A percentile compares a stretch with the other conserved stretches of the same genome.
Conservation (phyloP, 2,329 filamentous ascomycete genomes). For the Beauveria sp. region DNA sequence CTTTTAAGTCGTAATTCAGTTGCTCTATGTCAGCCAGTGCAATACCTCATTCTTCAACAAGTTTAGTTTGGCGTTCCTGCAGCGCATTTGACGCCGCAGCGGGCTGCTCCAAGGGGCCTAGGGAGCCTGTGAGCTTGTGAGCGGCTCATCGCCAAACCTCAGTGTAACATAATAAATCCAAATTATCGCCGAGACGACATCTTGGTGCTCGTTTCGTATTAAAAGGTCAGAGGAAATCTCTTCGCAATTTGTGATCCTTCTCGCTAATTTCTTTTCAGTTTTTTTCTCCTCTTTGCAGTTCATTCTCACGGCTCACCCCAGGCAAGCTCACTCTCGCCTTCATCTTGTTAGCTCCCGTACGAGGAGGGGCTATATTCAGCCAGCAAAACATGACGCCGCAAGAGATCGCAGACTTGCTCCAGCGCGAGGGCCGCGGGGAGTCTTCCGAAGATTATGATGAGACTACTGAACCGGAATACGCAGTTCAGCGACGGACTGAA, state of each 20-base stretch:
- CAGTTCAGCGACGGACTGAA: slow-evolving; percentile 19
- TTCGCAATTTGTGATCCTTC: neutral
- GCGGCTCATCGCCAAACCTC: neutral
- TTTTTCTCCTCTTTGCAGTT: neutral
- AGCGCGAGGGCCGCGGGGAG: slow-evolving; percentile 23
- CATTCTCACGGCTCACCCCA: neutral
- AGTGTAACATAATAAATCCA: neutral
- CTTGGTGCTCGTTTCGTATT: neutral
- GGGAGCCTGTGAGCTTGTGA: neutral
- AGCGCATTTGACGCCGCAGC: too few relatives aligned
- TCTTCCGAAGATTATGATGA: slow-evolving; percentile 21
- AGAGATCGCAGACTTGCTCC: slow-evolving; percentile 30
- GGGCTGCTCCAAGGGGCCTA: too few relatives aligned
- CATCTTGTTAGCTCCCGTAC: neutral
- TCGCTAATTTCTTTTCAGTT: neutral
- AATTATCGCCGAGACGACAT: neutral
- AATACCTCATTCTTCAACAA: too few relatives aligned
- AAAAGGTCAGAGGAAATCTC: neutral
- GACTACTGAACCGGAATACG: slow-evolving; percentile 17
- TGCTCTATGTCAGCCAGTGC: too few relatives aligned
- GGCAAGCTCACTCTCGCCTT: neutral
- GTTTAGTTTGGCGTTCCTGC: too few relatives aligned
- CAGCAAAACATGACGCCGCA: slow-evolving; percentile 24
- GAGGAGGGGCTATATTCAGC: neutral
- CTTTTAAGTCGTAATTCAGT: too few relatives aligned